Percentiles rank a stretch among this genome's conserved stretches.
phyloP scores from a whole-genome alignment of 108 stramenopile genomes.

The Pseudonitzschia pungens region DNA sequence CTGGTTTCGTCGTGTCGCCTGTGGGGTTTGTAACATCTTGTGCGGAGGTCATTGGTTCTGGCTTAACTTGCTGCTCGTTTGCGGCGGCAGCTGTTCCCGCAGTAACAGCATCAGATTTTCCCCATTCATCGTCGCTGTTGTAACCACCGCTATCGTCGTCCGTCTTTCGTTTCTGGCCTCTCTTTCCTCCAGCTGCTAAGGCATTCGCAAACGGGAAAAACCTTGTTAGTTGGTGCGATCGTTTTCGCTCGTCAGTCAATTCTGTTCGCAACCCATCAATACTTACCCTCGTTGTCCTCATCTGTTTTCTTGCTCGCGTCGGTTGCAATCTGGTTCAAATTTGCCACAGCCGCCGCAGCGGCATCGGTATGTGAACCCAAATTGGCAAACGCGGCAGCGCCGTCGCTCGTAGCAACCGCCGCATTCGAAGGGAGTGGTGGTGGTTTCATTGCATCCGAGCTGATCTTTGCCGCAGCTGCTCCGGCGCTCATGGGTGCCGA shows the following conservation, averaged over 20 bases:
- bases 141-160: constrained; percentile 44
- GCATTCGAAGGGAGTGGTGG: not conserved
- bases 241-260: not conserved
- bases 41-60: not conserved
- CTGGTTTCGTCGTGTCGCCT: not conserved
- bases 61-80: not conserved
- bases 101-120: not conserved
- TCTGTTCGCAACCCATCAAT: not conserved
- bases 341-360: constrained; percentile 33
- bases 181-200: not conserved
- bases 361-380: constrained; percentile 28
- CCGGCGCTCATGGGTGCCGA: constrained; percentile 5
- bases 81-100: not conserved
- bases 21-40: not conserved
- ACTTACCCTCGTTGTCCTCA: constrained; percentile 16
- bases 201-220: not conserved
- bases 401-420: not conserved
- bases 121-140: constrained; percentile 40
- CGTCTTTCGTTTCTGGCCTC: constrained; percentile 34
- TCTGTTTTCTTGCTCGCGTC: constrained; percentile 14
- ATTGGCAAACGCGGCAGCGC: not conserved
- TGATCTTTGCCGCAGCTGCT: constrained; percentile 8
- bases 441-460: constrained; percentile 5
- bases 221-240: not conserved
- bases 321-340: constrained; percentile 35